Evolutionary conservation across 208 protist genomes (phyloP).

Genomic region (Crithidia bombi): DNA sequence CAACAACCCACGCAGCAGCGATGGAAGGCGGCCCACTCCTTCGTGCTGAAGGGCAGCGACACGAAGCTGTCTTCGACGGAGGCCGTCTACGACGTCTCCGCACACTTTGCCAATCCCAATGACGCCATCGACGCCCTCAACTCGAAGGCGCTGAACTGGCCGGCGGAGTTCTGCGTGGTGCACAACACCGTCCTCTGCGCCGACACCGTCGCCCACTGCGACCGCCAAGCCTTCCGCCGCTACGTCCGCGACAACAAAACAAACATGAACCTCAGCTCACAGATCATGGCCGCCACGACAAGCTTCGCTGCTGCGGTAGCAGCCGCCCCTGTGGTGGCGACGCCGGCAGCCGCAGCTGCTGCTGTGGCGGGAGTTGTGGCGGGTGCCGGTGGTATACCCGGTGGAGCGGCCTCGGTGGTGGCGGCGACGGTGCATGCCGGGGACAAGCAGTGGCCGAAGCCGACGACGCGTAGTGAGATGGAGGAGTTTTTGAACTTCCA

Average conservation of each 20-base stretch:
- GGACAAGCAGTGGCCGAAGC: constrained; percentile 30
- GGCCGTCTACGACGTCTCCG: constrained; percentile 62
- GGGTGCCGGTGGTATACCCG: neutral
- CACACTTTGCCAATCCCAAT: constrained; percentile 51
- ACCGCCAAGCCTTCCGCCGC: constrained; percentile 73
- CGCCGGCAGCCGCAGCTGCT: constrained; percentile 6
- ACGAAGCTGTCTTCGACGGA: constrained; percentile 65
- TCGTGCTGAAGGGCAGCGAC: constrained; percentile 76
- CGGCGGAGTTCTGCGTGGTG: constrained; percentile 82
- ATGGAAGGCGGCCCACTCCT: constrained; percentile 63
- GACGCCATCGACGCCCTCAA: constrained; percentile 81
- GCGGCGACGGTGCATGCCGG: constrained; percentile 12
- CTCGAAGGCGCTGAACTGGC: constrained; percentile 67
- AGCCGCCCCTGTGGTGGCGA: constrained; percentile 2
- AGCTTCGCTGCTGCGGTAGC: constrained; percentile 30
- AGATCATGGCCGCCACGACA: constrained; percentile 35
- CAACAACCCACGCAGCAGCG: constrained; percentile 38
- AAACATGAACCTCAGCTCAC: constrained; percentile 39
- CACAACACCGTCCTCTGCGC: constrained; percentile 73
- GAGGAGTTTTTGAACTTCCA: constrained; percentile 45
- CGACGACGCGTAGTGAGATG: constrained; percentile 37
- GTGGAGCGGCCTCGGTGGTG: neutral
- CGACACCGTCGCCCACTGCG: constrained; percentile 57
- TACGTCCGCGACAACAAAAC: constrained; percentile 80
- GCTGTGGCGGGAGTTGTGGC: neutral